Base-by-base conservation (phyloP, 179 eudicot species). In the Nepenthes alata region DNA sequence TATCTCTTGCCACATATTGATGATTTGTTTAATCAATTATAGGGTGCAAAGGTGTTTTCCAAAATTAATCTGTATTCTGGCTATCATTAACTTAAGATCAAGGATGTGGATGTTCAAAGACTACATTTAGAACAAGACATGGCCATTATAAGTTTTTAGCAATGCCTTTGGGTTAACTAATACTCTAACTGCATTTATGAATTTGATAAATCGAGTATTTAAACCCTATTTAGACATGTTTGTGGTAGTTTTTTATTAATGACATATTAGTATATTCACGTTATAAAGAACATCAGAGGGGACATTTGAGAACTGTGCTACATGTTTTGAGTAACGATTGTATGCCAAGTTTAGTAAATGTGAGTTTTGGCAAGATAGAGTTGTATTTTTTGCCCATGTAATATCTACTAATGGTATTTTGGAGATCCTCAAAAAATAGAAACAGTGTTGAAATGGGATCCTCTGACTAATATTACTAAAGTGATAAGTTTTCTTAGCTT, bases 21-120 rank as follows among this genome's bases (percentile, higher is more conserved):
- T 3, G 48, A 58, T 58, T 3, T 58, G n/a, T 58, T 58, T 58
- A 16, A 58, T 13, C 15, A 58, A 48, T 58, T 58, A 34, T 5
- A 37, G 3, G 61, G 61, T 2, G 15, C 61, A 4, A 37, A n/a
- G 2, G 47, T 37, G 12, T 58, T 58, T 14, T 58, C 48, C 2
- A 3, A 3, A 7, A 39, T 39, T 39, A 39, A 39, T 7, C 7
- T 39, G 45, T 3, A 7, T 4, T 39, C 5, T 37, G 48, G 61
- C 0, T 58, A 58, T 38, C 48, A 58, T 13, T 11, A 58, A 14
- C 11, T 58, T 2, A 37, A 5, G 4, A 13, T 58, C 34, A 41
- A 12, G 49, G 47, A 58, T 11, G 49, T n/a, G 6, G 16, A 38
- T 37, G 14, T 58, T 3, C 48, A 2, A 58, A 58, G 6, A 38